phyloP scores from a whole-genome alignment of 306 rosid genomes.

The Sechiopsis laciniata region DNA sequence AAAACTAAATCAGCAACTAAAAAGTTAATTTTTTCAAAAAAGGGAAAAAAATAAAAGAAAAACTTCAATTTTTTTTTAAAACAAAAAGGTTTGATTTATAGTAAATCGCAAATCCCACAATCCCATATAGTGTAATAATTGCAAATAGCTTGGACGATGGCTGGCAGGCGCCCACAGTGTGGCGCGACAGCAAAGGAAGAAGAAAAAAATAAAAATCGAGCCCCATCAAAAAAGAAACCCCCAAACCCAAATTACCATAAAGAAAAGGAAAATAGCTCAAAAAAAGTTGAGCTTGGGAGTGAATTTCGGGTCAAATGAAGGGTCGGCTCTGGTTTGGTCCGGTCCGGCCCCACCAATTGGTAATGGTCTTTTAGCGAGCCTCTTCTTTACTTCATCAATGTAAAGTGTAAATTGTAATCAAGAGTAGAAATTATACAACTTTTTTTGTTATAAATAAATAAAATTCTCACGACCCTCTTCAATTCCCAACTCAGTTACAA shows the following conservation, averaged over 20 bases:
- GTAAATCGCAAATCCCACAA: background rate
- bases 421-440: background rate
- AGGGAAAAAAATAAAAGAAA: background rate
- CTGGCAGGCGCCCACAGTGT: slow-evolving; percentile 1
- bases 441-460: background rate
- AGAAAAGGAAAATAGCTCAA: background rate
- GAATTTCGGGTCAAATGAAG: background rate
- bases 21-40: background rate
- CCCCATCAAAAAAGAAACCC: background rate
- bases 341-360: slow-evolving; percentile 10
- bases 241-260: background rate
- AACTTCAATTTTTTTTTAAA: background rate
- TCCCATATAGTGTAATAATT: slow-evolving; percentile 12
- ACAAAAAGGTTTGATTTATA: too few relatives aligned
- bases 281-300: background rate
- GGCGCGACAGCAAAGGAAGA: background rate
- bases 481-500: slow-evolving; percentile 6
- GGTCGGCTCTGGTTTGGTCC: slow-evolving; percentile 7
- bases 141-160: background rate
- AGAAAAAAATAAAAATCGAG: background rate
- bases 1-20: too few relatives aligned
- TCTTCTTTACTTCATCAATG: background rate
- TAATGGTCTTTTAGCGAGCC: background rate
- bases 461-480: slow-evolving; percentile 1
- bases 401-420: too few relatives aligned